Percentiles rank a stretch among this genome's conserved stretches.
phyloP scores from a whole-genome alignment of 2,329 filamentous ascomycete genomes.

The Ceratocystis colombiana region DNA sequence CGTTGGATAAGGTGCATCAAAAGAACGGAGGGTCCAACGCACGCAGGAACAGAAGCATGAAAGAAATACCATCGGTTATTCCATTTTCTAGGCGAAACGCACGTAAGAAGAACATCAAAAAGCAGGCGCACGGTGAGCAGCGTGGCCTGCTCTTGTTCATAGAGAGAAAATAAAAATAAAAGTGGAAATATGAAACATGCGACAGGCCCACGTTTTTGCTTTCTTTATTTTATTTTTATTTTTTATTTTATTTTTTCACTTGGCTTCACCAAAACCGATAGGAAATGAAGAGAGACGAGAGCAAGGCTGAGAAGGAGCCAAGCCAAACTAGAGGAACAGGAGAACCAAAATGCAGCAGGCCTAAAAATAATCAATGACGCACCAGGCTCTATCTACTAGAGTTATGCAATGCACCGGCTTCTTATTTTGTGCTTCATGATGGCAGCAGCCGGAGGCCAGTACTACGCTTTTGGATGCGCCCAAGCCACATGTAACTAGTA shows the following conservation, averaged over 20 bases:
- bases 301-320: background rate
- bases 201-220: background rate
- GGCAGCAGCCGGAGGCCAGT: too few species aligned
- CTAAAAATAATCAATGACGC: background rate
- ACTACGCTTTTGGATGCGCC: too few species aligned
- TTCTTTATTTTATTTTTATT: too few species aligned
- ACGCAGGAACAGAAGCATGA: background rate
- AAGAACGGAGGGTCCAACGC: too few species aligned
- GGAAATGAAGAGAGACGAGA: background rate
- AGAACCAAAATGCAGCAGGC: background rate
- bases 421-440: too few species aligned
- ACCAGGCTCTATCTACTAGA: background rate
- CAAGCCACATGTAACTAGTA: too few species aligned
- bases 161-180: background rate
- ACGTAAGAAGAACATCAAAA: background rate
- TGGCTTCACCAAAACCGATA: too few species aligned
- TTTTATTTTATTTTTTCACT: too few species aligned
- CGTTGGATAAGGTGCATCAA: too few species aligned
- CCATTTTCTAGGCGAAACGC: background rate
- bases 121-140: background rate
- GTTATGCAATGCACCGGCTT: too few species aligned
- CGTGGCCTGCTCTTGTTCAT: background rate
- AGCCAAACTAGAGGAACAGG: background rate
- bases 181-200: constrained; percentile 8
- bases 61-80: background rate